Evolutionary conservation across 306 rosid species (phyloP), one percentile per base, ranked within the genome.

Genomic region (Malus asiatica): DNA sequence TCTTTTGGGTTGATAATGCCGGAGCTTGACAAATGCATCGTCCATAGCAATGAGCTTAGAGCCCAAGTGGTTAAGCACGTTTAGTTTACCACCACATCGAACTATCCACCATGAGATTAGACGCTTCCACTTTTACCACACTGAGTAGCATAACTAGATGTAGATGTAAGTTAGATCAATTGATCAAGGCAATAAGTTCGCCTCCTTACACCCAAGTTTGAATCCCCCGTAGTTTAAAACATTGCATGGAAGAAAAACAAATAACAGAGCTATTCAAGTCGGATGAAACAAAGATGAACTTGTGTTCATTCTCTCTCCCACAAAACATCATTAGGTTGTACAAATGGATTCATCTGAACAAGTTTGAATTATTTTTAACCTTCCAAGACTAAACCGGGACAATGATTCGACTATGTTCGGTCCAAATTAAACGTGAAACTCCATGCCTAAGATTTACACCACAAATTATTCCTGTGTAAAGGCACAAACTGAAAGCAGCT

Each of bases 401-500:
- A 72, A 58, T 72, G 15, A 61, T 74, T 38, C 45, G 60, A 20
- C 63, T 6, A 25, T 42, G 63, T 73, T 33, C 29, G 13, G 58
- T 35, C 66, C 38, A 44, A 71, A 71, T 71, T 68, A 72, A 76
- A 79, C 29, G 62, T 73, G 83, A 75, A 75, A 62, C 81, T 77
- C 80, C 75, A 38, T 48, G 79, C 68, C 81, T 77, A 70, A 70
- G 83, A 79, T 84, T 84, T 81, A 67, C 76, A 46, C 48, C 58
- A 57, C 77, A 70, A 38, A 71, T 76, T 81, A 85, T 87, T 92
- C 73, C 73, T 77, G 40, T 20, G 23, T 42, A 71, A 62, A 71
- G 70, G 66, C 76, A 64, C 51, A 66, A 48, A 75, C 61, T 66
- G 66, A 79, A 83, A 73, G 74, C 72, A 65, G 76, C 81, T 77